Base-by-base conservation (phyloP, 2,329 filamentous ascomycete genomes). In the Diaporthe amygdali region DNA sequence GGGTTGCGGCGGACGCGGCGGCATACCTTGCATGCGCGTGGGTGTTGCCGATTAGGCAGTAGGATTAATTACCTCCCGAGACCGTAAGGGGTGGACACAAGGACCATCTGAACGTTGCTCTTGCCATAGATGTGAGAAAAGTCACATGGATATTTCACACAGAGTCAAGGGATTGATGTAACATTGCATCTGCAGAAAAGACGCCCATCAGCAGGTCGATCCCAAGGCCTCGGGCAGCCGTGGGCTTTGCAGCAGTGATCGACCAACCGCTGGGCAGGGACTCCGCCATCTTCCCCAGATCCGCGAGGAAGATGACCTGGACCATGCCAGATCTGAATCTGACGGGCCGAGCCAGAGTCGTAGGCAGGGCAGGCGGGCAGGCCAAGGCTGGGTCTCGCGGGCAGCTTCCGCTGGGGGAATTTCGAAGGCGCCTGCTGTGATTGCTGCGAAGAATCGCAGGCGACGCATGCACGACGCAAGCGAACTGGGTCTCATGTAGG, bases 381-480 rank as follows among this genome's bases (percentile, higher is more conserved):
- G 59, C 59, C 44, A 63, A 63, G 59, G 44, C 32, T 64, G 59
- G 59, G 59, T 63, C 41, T 34, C 27, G 41, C 32, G 59, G 59
- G 20, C 27, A 47, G 59, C 41, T 41, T 63, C 55, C 59, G 59
- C 41, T 47, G 30, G 41, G 30, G 34, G 46, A 25, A 44, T 25
- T 32, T 64, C 41, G 51, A 54, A 46, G 67, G 56, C 46, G 37
- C 49, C 67, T 44, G 30, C 59, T 49, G 59, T 64, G 59, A 64
- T 64, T 64, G 59, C 41, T 64, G 59, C 44, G 59, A 64, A 30
- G n/a, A 49, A 64, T 64, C 12, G 59, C 59, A 64, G 37, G 59
- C 30, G 59, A 70, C 64, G 70, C 67, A 72, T 61, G 66, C 44
- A 63, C 51, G 46, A 30, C 30, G 27, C 63, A 72, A 72, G 70